A percentile compares a stretch with the other conserved stretches of the same genome.
These are phyloP conservation scores for Zygosaccharomyces pseudobailii DNA, from an alignment of 1,139 yeast genomes.

Conservation along the genomic window DNA sequence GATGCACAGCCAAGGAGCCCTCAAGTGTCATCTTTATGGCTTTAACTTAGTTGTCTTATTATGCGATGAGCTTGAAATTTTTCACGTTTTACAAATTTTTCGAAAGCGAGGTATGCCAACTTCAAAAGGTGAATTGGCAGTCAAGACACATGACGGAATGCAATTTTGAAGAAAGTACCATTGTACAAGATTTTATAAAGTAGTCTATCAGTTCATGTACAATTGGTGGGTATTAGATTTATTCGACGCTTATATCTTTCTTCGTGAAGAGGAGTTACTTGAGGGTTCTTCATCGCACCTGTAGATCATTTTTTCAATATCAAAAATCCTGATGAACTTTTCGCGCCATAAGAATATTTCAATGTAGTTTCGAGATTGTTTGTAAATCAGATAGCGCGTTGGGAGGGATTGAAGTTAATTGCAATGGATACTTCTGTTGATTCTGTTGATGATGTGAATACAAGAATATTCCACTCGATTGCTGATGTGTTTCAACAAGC, in stretches of 20 bases:
- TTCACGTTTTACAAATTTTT: constrained; percentile 8
- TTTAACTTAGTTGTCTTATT: neutral
- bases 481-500: constrained; percentile 78
- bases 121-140: neutral
- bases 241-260: too few relatives aligned
- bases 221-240: too few relatives aligned
- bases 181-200: neutral
- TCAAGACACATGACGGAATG: neutral
- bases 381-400: neutral
- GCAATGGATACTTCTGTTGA: neutral
- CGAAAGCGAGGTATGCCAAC: neutral
- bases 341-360: too few relatives aligned
- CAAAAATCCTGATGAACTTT: too few relatives aligned
- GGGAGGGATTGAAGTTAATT: neutral
- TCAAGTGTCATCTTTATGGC: constrained; percentile 7
- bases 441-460: constrained; percentile 25
- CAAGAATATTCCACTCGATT: constrained; percentile 43
- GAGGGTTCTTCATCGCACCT: too few relatives aligned
- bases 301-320: too few relatives aligned
- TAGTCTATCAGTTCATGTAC: too few relatives aligned
- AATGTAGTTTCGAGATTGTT: neutral
- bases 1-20: constrained; percentile 47
- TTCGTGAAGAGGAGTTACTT: too few relatives aligned
- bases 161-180: neutral
- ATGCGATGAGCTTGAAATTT: constrained; percentile 16